phyloP scores from a whole-genome alignment of 2,329 filamentous ascomycete species.

The Pseudogymnoascus pannorum region DNA sequence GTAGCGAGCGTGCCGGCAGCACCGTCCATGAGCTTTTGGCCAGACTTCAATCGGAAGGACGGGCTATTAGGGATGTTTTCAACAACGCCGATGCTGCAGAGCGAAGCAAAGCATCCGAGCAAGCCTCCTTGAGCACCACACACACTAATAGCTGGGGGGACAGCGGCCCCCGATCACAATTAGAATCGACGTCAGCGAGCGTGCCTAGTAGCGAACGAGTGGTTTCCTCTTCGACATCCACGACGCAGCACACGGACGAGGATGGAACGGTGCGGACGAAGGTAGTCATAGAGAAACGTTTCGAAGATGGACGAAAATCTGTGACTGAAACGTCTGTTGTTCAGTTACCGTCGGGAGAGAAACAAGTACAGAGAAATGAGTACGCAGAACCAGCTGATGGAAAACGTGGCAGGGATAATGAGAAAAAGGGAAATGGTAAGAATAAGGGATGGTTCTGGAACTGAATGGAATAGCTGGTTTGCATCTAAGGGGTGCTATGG shows the following conservation, averaged over 20 bases:
- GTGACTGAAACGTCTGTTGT: slow-evolving; percentile 20
- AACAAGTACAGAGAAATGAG: not conserved
- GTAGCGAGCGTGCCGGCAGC: not conserved
- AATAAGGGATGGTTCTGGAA: slow-evolving; percentile 26
- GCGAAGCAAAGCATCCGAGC: not conserved
- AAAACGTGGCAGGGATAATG: not conserved
- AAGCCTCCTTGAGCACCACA: not conserved
- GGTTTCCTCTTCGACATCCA: slow-evolving; percentile 21
- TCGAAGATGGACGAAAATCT: slow-evolving; percentile 22
- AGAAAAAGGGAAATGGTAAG: slow-evolving; percentile 9
- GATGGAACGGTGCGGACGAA: slow-evolving; percentile 24
- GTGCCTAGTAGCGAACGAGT: slow-evolving; percentile 16
- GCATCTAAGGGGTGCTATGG: not conserved
- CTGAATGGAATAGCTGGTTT: slow-evolving; percentile 12
- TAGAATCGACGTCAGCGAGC: not conserved
- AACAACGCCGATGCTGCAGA: not conserved
- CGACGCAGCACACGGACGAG: slow-evolving; percentile 18
- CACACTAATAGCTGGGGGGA: not conserved
- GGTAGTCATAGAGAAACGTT: slow-evolving; percentile 22
- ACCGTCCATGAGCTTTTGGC: not conserved
- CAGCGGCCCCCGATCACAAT: not conserved
- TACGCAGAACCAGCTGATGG: not conserved
- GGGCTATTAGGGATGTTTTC: slow-evolving; percentile 1
- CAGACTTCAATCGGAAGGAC: not conserved
- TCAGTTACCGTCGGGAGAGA: slow-evolving; percentile 12